Evolutionary conservation across 345 rosid genomes (phyloP).

Genomic region (Xanthoceras sorbifolium): DNA sequence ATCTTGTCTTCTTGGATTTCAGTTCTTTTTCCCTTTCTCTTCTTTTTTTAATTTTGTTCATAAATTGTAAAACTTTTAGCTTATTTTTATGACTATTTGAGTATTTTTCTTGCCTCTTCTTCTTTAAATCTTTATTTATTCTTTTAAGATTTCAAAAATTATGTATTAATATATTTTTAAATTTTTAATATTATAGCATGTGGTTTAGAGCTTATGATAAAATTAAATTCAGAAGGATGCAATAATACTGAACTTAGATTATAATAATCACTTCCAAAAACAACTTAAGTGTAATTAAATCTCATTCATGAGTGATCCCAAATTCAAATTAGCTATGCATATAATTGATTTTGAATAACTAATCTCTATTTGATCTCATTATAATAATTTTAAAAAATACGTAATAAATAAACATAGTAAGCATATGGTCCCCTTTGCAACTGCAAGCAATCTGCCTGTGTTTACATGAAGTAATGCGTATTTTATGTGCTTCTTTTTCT

Average conservation of each 20-base stretch:
- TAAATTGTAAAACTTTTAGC: background rate
- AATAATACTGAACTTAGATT: no score
- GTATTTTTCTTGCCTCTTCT: background rate
- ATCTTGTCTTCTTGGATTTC: no score
- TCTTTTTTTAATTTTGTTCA: background rate
- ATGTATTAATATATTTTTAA: no score
- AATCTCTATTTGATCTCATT: no score
- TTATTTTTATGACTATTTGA: background rate
- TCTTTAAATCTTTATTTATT: background rate
- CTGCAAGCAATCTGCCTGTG: background rate
- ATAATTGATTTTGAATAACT: no score
- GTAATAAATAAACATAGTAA: background rate
- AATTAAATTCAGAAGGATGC: no score
- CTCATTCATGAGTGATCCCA: no score
- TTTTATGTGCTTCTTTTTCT: background rate
- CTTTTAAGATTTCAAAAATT: no score
- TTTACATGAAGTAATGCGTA: background rate
- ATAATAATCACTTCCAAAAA: background rate
- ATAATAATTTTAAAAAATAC: background rate
- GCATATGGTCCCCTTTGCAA: background rate
- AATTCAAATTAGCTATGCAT: no score
- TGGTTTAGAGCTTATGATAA: no score
- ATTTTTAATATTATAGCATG: no score
- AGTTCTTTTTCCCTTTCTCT: background rate
- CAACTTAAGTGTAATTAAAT: no score